Evolutionary conservation across 2,329 filamentous ascomycete genomes (phyloP).

Genomic region (Colletotrichum chrysophilum): DNA sequence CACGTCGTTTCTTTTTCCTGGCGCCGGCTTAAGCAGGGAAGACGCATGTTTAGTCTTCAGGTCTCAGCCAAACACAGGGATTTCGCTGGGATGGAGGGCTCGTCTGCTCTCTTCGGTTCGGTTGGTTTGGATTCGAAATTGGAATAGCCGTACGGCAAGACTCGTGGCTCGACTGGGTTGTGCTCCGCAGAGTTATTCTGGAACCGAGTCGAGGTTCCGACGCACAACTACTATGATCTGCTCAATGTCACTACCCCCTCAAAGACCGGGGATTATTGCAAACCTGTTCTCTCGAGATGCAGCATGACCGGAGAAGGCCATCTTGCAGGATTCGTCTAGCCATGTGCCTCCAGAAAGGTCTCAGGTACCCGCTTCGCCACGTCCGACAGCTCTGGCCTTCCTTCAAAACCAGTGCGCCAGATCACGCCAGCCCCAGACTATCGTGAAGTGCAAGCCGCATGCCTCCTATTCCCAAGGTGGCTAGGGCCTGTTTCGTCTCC

Average conservation of each 20-base stretch:
- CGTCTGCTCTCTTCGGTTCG: not conserved
- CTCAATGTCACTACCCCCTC: not conserved
- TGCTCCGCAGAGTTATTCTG: not conserved
- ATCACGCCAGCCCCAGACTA: constrained; percentile 11
- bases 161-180: not conserved
- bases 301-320: not conserved
- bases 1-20: constrained; percentile 17
- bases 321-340: not conserved
- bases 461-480: constrained; percentile 4
- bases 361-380: constrained; percentile 17
- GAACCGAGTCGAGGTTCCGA: not conserved
- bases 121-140: not conserved
- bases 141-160: not conserved
- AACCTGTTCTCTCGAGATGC: not conserved
- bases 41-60: not conserved
- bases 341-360: constrained; percentile 12
- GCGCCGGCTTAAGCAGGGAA: constrained; percentile 11
- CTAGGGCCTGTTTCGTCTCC: constrained; percentile 15
- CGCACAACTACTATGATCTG: not conserved
- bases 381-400: not conserved
- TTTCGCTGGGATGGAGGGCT: not conserved
- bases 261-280: not conserved
- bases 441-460: constrained; percentile 14
- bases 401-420: not conserved
- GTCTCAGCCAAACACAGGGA: constrained; percentile 11